Evolutionary conservation across 345 rosid genomes (phyloP), one percentile per base, ranked within the genome.

Genomic region (Lenwebbia sp.): DNA sequence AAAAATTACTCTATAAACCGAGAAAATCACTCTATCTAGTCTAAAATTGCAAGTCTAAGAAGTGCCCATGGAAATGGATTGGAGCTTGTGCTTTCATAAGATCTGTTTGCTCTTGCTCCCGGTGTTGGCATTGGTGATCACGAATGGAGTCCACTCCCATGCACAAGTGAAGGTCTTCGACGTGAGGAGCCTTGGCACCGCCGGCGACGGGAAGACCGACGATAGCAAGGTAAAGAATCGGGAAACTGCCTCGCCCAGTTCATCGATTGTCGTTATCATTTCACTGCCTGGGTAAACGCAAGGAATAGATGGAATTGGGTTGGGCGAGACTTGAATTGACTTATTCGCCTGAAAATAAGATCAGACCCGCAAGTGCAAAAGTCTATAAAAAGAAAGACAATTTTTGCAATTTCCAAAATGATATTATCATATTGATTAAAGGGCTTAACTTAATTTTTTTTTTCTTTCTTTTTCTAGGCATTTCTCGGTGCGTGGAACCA

Each of bases 401-500:
- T 51, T 51, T 51, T 13, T 51, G 1, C 15, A 13, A 51, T 51
- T 44, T 44, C 47, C 47, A 53, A 15, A 53, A 15, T 53, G 55
- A 6, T 53, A 17, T 17, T 6, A 53, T 53, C 22, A 15, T 2
- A 53, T 53, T 2, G 55, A 17, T 44, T 44, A 15, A 15, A 53
- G 21, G 21, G 54, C 0, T 53, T 17, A 30, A 7, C 41, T 53
- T 22, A n/a, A 37, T 86, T 50, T 53, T 22, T 30, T 11, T 26
- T 40, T 54, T n/a, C 5, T 23, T n/a, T 47, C 11, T 49, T 51
- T 84, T 14, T 2, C 26, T 56, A 89, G 90, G 89, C 85, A 65
- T 85, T 91, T 76, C 44, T 84, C 57, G 76, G 23, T 41, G 91
- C 89, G 41, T 90, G 91, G 89, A 33, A 22, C 5, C 83, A 82